Conservation (phyloP, 2,329 filamentous ascomycete genomes). For the Aureobasidium musti region DNA sequence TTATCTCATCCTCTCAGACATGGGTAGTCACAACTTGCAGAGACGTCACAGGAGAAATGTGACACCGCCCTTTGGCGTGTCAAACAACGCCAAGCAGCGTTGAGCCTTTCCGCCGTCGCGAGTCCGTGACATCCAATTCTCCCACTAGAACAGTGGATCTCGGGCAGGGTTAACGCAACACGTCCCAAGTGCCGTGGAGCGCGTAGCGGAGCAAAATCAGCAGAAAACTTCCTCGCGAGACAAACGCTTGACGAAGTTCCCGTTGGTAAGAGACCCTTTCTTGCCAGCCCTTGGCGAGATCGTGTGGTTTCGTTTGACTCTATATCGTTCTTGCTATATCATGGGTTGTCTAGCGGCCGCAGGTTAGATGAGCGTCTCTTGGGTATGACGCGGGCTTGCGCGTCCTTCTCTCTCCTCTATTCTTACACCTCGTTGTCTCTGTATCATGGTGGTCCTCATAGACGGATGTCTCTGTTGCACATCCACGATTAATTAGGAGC, state of each 20-base stretch:
- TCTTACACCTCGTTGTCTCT: neutral
- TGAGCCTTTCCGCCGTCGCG: neutral
- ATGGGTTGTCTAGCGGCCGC: neutral
- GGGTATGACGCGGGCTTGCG: slow-evolving; percentile 15
- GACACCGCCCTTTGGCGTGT: neutral
- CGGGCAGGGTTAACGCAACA: neutral
- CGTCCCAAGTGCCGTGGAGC: neutral
- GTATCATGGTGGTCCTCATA: neutral
- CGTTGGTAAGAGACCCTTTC: neutral
- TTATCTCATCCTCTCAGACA: neutral
- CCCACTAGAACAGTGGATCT: neutral
- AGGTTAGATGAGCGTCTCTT: slow-evolving; percentile 16
- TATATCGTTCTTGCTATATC: neutral
- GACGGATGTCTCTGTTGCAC: neutral
- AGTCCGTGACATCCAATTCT: neutral
- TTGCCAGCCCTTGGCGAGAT: neutral
- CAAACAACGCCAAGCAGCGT: slow-evolving; percentile 6
- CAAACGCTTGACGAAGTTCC: slow-evolving; percentile 1
- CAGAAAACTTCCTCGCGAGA: neutral
- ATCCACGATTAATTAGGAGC: slow-evolving; percentile 1
- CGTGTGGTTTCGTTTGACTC: neutral
- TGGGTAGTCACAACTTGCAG: too few species aligned
- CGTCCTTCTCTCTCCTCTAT: neutral
- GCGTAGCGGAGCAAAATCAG: neutral
- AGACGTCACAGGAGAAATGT: slow-evolving; percentile 2